Conservation (phyloP, 129 eudicot species). For the Artemisia argyi region DNA sequence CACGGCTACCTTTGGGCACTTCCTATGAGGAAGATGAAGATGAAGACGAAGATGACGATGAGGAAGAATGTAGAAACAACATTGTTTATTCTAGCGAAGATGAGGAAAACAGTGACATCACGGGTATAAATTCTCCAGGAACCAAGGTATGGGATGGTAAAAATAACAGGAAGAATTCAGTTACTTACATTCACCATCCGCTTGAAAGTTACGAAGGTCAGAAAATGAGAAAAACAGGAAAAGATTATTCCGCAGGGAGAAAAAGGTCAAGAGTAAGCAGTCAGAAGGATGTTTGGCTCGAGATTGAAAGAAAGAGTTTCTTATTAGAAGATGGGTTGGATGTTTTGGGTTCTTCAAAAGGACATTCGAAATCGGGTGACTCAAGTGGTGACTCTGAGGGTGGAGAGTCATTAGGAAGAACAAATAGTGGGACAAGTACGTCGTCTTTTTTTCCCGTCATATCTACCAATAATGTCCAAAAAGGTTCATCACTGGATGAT, state of each 20-base stretch:
- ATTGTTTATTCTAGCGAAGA: slow-evolving; percentile 61
- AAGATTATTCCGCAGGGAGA: slow-evolving; percentile 49
- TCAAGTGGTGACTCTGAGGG: slow-evolving; percentile 81
- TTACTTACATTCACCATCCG: slow-evolving; percentile 87
- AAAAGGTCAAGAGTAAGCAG: slow-evolving; percentile 63
- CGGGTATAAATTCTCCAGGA: slow-evolving; percentile 68
- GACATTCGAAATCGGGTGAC: slow-evolving; percentile 54
- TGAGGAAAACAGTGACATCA: slow-evolving; percentile 48
- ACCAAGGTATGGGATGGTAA: slow-evolving; percentile 92
- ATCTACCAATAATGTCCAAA: slow-evolving; percentile 45
- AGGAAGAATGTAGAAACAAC: slow-evolving; percentile 52
- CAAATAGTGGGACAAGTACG: slow-evolving; percentile 65
- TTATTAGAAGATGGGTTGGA: slow-evolving; percentile 72
- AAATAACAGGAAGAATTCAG: slow-evolving; percentile 51
- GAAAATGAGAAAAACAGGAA: slow-evolving; percentile 49
- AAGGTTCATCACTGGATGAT: slow-evolving; percentile 51
- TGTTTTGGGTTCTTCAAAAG: slow-evolving; percentile 44
- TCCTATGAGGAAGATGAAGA: slow-evolving; percentile 58
- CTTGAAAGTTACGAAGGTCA: slow-evolving; percentile 72
- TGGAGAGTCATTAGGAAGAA: slow-evolving; percentile 60
- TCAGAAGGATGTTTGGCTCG: slow-evolving; percentile 67
- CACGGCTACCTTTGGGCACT: slow-evolving; percentile 25
- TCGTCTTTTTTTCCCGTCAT: slow-evolving; percentile 44
- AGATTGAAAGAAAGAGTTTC: slow-evolving; percentile 78
- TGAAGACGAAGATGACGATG: slow-evolving; percentile 47